Evolutionary conservation across 2,329 filamentous ascomycete genomes (phyloP).

Genomic region (Diaporthe ilicicola): DNA sequence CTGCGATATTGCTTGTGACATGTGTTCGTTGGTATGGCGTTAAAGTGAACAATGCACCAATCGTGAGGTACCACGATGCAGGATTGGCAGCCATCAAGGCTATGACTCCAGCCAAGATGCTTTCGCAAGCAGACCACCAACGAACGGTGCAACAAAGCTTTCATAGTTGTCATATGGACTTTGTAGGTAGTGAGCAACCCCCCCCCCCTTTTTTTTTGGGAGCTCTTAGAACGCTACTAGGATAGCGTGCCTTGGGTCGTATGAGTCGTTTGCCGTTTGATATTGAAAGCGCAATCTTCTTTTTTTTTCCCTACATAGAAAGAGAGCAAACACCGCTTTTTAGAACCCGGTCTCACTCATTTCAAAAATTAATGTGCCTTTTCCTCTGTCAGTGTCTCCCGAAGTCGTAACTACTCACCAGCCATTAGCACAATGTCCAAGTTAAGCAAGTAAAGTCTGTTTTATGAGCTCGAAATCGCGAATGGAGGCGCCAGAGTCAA

Average conservation of each 20-base stretch:
- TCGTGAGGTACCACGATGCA: neutral
- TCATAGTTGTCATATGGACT: neutral
- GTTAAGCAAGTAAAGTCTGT: neutral
- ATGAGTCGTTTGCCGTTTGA: too few relatives aligned
- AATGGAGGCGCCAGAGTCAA: neutral
- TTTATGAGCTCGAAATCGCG: neutral
- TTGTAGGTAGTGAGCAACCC: neutral
- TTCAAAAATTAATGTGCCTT: neutral
- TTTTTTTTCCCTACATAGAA: neutral
- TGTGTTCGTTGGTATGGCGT: conserved; percentile 43
- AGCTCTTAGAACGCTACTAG: neutral
- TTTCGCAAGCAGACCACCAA: neutral
- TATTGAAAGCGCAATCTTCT: neutral
- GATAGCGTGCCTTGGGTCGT: neutral
- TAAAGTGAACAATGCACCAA: neutral
- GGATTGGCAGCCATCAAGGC: neutral
- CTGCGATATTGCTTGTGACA: conserved; percentile 45
- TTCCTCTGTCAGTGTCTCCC: too few relatives aligned
- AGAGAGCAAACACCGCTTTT: neutral
- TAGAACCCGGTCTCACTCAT: too few relatives aligned
- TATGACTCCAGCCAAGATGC: neutral
- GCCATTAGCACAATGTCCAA: too few relatives aligned
- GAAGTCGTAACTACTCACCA: too few relatives aligned
- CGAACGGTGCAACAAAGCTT: neutral
- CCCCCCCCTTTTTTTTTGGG: neutral